Percentiles rank a stretch among this genome's conserved stretches.
Conservation (phyloP, 768 basidiomycete genomes). For the Boletus insuetus region DNA sequence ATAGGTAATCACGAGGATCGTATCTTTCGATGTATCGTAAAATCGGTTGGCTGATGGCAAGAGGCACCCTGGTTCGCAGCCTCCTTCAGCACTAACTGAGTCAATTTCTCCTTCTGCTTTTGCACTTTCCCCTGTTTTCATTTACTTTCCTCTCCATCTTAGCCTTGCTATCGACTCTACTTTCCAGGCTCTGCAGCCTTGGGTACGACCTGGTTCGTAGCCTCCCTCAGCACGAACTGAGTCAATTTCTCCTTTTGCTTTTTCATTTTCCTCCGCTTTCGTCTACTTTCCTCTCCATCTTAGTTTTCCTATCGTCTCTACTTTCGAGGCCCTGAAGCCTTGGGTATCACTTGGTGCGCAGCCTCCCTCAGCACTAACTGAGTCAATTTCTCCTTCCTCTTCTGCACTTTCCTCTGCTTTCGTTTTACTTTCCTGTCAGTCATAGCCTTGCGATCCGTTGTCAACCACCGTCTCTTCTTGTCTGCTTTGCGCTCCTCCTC, state of each 20-base stretch:
- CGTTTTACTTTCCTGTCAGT: constrained; percentile 34
- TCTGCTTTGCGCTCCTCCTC: constrained; percentile 55
- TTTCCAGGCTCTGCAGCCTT: constrained; percentile 8
- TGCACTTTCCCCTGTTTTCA: too few species aligned
- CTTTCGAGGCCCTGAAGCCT: constrained; percentile 7
- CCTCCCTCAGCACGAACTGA: constrained; percentile 46
- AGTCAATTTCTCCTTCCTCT: constrained; percentile 53
- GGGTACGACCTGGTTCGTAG: constrained; percentile 61
- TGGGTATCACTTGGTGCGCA: constrained; percentile 59
- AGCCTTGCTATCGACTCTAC: constrained; percentile 6
- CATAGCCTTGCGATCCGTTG: constrained; percentile 36
- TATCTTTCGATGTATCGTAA: constrained; percentile 63
- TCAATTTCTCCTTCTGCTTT: constrained; percentile 54
- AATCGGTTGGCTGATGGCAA: constrained; percentile 30
- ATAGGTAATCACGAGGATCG: constrained; percentile 70
- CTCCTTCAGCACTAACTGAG: constrained; percentile 48
- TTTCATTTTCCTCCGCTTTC: constrained; percentile 42
- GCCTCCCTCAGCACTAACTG: constrained; percentile 51
- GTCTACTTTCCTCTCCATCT: constrained; percentile 34
- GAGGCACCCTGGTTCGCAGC: constrained; percentile 49
- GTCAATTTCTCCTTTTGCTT: constrained; percentile 54
- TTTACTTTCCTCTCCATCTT: too few species aligned
- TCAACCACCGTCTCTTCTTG: constrained; percentile 51
- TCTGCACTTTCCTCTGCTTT: constrained; percentile 42
- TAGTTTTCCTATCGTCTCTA: constrained; percentile 6